These are phyloP conservation scores for Marasmius sp. DNA, from an alignment of 1,284 basidiomycete species.

Conservation along the genomic window DNA sequence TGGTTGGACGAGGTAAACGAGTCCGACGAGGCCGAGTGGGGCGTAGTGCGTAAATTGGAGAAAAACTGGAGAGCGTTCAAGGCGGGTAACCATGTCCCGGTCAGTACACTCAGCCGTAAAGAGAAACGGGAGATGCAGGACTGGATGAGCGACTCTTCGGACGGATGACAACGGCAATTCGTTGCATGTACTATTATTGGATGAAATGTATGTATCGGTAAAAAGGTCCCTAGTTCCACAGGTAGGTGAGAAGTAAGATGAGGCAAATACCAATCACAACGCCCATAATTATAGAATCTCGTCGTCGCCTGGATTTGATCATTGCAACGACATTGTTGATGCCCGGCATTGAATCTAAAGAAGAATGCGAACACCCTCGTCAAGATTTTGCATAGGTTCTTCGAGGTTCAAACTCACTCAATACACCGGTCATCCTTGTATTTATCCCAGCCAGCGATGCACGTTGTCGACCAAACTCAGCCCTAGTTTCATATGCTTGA, in stretches of 20 bases:
- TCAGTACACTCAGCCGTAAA: neutral
- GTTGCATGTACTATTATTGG: neutral
- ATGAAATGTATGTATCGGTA: neutral
- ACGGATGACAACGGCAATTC: neutral
- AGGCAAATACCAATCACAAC: constrained; percentile 84
- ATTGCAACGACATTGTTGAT: constrained; percentile 90
- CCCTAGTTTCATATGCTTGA: constrained; percentile 97
- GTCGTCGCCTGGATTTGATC: constrained; percentile 87
- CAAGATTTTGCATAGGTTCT: neutral
- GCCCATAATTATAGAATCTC: constrained; percentile 91
- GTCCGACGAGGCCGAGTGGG: constrained; percentile 46
- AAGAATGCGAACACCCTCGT: too few species aligned
- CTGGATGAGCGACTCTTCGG: constrained; percentile 8
- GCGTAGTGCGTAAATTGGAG: constrained; percentile 61
- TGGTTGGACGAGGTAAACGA: constrained; percentile 46
- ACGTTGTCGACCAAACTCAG: constrained; percentile 89
- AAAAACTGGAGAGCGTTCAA: constrained; percentile 67
- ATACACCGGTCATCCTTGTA: constrained; percentile 78
- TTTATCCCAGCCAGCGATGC: constrained; percentile 76
- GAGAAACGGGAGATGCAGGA: constrained; percentile 2
- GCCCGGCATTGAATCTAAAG: constrained; percentile 83
- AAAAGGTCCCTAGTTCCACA: constrained; percentile 39
- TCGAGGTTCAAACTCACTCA: constrained; percentile 55
- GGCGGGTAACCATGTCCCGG: constrained; percentile 38
- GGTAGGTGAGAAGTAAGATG: constrained; percentile 78